A percentile compares a stretch with the other conserved stretches of the same genome.
phyloP scores from a whole-genome alignment of 2,329 filamentous ascomycete genomes.

The Hymenoscyphus occultus region DNA sequence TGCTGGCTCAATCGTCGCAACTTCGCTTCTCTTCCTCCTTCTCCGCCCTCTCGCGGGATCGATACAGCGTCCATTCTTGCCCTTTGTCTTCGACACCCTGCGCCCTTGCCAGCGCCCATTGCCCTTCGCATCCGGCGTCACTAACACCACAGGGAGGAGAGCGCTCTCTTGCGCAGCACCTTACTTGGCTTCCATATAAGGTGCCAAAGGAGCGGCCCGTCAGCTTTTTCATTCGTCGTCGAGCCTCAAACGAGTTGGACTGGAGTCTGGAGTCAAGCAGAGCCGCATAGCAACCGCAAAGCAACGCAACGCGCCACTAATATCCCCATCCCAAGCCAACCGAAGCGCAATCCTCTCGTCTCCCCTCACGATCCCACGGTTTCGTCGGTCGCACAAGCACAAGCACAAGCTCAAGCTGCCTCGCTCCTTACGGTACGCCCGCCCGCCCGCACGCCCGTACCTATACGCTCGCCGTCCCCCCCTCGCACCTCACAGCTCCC shows the following conservation, averaged over 20 bases:
- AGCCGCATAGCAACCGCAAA: not conserved
- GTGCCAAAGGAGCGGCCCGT: not conserved
- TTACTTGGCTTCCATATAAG: not conserved
- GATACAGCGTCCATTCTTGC: not conserved
- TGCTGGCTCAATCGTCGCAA: slow-evolving; percentile 2
- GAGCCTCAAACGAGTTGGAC: not conserved
- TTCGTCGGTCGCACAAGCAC: not conserved
- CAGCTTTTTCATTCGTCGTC: not conserved
- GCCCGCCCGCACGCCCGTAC: not conserved
- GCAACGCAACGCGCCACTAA: not conserved
- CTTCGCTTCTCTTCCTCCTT: not conserved
- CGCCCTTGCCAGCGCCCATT: not conserved
- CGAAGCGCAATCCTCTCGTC: not conserved
- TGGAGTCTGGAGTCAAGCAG: not conserved
- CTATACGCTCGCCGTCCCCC: not conserved
- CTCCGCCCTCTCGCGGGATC: not conserved
- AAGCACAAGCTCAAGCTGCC: no score
- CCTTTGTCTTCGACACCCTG: not conserved
- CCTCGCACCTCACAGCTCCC: no score
- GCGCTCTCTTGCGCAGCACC: not conserved
- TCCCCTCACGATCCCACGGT: not conserved
- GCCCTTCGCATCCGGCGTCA: not conserved
- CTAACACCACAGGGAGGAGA: not conserved
- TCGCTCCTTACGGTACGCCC: no score
- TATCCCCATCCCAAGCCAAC: not conserved